Base-by-base conservation (phyloP, 768 basidiomycete species). In the Macrolepiota fuliginosa region DNA sequence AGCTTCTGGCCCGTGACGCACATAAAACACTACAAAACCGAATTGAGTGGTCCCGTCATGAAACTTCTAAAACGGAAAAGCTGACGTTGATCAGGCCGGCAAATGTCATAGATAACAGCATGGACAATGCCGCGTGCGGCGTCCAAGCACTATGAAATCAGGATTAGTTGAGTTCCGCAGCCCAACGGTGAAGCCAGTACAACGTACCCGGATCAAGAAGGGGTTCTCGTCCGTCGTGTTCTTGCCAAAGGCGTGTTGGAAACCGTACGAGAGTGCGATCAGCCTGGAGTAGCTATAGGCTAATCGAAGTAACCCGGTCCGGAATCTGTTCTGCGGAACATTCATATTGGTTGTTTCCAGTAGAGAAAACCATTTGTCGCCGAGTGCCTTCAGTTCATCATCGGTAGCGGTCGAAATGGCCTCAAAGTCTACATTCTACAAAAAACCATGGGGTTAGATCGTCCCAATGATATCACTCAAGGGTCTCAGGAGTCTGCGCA, bases 1-100 rank as follows among this genome's bases (percentile, higher is more conserved):
- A 0, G 88, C 86, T 69, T 92, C 91, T 1, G 91, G 90, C 0
- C 90, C 91, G 68, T 90, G 88, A 3, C 87, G 82, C 55, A 88
- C 79, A 63, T 81, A 87, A 27, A 86, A 71, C 22, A 61, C 62
- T 65, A 35, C 39, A 64, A 17, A 39, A 64, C 15, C 19, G n/a
- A 62, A 45, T 35, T 25, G 9, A 22, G 27, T 25, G 29, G n/a
- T n/a, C n/a, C n/a, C n/a, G n/a, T n/a, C n/a, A n/a, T n/a, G 7
- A 17, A 57, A 13, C 19, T 46, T 15, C 24, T 37, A 60, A 10
- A 15, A 4, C n/a, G 19, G 47, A 39, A 53, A 32, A 39, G 74
- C 83, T 53, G 54, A 87, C 85, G 76, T 71, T 86, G 84, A 56
- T 76, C 77, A 19, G 85, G 85, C 63, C 73, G 74, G 65, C 80